Conservation (phyloP, 2,329 filamentous ascomycete genomes). For the Pseudovirgaria hyperparasitica region DNA sequence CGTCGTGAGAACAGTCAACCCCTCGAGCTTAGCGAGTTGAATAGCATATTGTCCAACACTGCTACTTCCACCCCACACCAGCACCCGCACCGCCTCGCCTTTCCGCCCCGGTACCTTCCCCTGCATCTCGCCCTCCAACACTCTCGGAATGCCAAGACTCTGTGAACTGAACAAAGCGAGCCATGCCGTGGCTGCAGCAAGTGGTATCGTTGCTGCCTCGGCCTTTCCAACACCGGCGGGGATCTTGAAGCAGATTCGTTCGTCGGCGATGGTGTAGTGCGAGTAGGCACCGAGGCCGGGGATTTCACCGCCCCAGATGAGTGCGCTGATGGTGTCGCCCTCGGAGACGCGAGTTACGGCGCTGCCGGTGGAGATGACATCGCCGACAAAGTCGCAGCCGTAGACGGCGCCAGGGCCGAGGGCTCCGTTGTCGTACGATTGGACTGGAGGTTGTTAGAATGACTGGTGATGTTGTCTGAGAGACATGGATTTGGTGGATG, state of each 20-base stretch:
- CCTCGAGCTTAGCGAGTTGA: slow-evolving; percentile 13
- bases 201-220: slow-evolving; percentile 26
- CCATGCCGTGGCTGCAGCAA: slow-evolving; percentile 28
- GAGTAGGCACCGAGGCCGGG: slow-evolving; percentile 26
- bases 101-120: slow-evolving; percentile 1
- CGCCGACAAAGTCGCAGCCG: slow-evolving; percentile 27
- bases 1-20: slow-evolving; percentile 13
- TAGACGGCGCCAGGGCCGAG: slow-evolving; percentile 27
- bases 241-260: slow-evolving; percentile 28
- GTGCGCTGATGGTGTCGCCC: slow-evolving; percentile 16
- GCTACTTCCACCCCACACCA: slow-evolving; percentile 35
- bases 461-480: no score
- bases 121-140: slow-evolving; percentile 1
- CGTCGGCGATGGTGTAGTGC: slow-evolving; percentile 29
- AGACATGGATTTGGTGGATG: no score
- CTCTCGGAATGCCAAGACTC: slow-evolving; percentile 21
- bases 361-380: slow-evolving; percentile 20
- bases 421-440: slow-evolving; percentile 13
- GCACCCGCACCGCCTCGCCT: slow-evolving; percentile 11
- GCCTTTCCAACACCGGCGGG: slow-evolving; percentile 16
- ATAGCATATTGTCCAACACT: slow-evolving; percentile 21
- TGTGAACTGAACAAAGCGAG: slow-evolving; percentile 27
- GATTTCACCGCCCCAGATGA: slow-evolving; percentile 21
- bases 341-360: slow-evolving; percentile 12
- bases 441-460: no score